Percentiles rank a stretch among this genome's conserved stretches.
Evolutionary conservation across 2,329 filamentous ascomycete species (phyloP).

Genomic region (Exophiala sp.): DNA sequence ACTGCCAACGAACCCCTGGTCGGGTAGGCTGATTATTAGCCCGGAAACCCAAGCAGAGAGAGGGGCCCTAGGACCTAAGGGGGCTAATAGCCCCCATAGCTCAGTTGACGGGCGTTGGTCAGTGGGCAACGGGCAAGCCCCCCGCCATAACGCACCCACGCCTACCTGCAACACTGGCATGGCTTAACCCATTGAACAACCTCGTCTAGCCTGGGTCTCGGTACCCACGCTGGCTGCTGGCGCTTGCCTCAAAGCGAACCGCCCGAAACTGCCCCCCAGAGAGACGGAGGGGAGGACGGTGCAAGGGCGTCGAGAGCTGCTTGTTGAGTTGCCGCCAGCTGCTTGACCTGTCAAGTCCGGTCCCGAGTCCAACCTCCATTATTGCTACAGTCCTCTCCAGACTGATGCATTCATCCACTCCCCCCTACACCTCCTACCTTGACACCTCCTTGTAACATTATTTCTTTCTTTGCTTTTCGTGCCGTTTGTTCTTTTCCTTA

Average conservation of each 20-base stretch:
- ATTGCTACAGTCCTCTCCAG: slow-evolving; percentile 18
- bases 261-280: slow-evolving; percentile 15
- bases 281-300: no score
- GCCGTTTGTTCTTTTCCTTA: slow-evolving; percentile 12
- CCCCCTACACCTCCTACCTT: slow-evolving; percentile 13
- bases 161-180: slow-evolving; percentile 11
- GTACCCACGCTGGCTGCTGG: slow-evolving; percentile 18
- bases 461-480: slow-evolving; percentile 17
- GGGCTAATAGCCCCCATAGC: background rate
- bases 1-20: slow-evolving; percentile 7
- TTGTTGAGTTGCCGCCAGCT: background rate
- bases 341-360: slow-evolving; percentile 7
- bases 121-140: slow-evolving; percentile 13
- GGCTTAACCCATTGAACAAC: slow-evolving; percentile 16
- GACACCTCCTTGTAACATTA: slow-evolving; percentile 21
- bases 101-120: background rate
- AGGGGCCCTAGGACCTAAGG: slow-evolving; percentile 2
- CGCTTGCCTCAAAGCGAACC: slow-evolving; percentile 19
- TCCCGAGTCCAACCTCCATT: slow-evolving; percentile 22
- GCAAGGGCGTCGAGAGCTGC: background rate
- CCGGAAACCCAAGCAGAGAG: slow-evolving; percentile 8
- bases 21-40: slow-evolving; percentile 11
- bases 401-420: slow-evolving; percentile 15
- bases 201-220: slow-evolving; percentile 18
- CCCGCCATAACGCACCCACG: slow-evolving; percentile 15